A percentile compares a stretch with the other conserved stretches of the same genome.
Conservation (phyloP, 2,329 filamentous ascomycete species). For the Zopfia rhizophila region DNA sequence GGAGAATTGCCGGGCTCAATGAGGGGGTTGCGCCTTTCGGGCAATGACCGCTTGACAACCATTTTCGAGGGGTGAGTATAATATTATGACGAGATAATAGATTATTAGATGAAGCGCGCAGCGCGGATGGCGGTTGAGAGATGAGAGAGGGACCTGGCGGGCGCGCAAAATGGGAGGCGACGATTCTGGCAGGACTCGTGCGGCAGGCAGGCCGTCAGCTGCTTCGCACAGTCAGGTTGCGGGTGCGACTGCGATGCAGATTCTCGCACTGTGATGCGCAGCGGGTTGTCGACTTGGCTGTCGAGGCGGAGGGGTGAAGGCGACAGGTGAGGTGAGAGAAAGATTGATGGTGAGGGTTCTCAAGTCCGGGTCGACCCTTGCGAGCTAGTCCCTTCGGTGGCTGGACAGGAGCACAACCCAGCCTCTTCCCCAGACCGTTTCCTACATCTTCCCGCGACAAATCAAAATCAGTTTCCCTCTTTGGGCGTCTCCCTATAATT, state of each 20-base stretch:
- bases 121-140: slow-evolving; percentile 30
- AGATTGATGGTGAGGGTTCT: no score
- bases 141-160: slow-evolving; percentile 19
- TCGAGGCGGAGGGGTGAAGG: no score
- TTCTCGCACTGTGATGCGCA: slow-evolving; percentile 8
- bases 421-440: slow-evolving; percentile 28
- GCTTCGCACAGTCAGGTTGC: slow-evolving; percentile 25
- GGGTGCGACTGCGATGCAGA: slow-evolving; percentile 5
- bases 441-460: slow-evolving; percentile 6
- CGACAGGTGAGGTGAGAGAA: no score
- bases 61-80: slow-evolving; percentile 35
- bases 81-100: slow-evolving; percentile 22
- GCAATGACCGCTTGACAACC: slow-evolving; percentile 61
- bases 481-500: slow-evolving; percentile 3
- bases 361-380: slow-evolving; percentile 10
- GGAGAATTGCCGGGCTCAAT: slow-evolving; percentile 71
- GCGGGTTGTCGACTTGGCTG: no score
- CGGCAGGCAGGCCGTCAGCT: slow-evolving; percentile 12
- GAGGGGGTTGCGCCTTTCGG: slow-evolving; percentile 71
- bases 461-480: slow-evolving; percentile 20
- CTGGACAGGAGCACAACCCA: slow-evolving; percentile 15
- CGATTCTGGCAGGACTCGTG: slow-evolving; percentile 17
- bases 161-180: slow-evolving; percentile 28
- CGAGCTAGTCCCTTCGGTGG: slow-evolving; percentile 2
- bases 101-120: slow-evolving; percentile 35